Percentiles rank a stretch among this genome's conserved stretches.
These are phyloP conservation scores for Backusella macrospora DNA, from an alignment of 192 early-diverging fungal genomes.

Conservation along the genomic window DNA sequence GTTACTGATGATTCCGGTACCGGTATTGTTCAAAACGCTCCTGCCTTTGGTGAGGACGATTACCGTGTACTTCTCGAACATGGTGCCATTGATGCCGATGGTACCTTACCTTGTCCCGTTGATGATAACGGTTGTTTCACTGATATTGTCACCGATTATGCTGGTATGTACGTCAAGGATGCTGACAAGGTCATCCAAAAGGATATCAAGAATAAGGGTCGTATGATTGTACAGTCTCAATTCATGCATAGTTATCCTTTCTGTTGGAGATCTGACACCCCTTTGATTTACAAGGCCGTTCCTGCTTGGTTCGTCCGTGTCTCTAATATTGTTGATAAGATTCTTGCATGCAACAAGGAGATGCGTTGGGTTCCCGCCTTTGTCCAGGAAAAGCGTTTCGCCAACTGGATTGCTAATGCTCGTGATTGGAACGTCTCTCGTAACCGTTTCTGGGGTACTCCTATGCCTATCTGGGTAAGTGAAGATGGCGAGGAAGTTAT, in stretches of 20 bases:
- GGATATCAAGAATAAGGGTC: constrained; percentile 76
- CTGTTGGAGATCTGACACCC: constrained; percentile 98
- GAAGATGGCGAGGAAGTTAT: constrained; percentile 91
- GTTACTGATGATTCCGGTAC: constrained; percentile 95
- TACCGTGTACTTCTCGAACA: constrained; percentile 88
- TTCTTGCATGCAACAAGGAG: constrained; percentile 84
- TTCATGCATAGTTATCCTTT: constrained; percentile 94
- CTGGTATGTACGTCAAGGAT: constrained; percentile 89
- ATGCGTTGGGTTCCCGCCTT: constrained; percentile 96
- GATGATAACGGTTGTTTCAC: constrained; percentile 86
- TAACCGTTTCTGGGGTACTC: constrained; percentile 99
- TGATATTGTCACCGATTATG: constrained; percentile 73
- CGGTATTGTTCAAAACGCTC: constrained; percentile 97
- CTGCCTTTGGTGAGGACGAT: constrained; percentile 99
- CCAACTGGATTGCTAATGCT: constrained; percentile 94
- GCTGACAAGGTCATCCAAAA: constrained; percentile 98
- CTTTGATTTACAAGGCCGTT: constrained; percentile 95
- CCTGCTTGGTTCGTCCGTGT: constrained; percentile 98
- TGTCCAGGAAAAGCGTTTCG: constrained; percentile 97
- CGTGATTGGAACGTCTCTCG: constrained; percentile 99
- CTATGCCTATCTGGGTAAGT: constrained; percentile 96
- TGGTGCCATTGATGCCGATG: constrained; percentile 81
- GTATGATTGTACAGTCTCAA: constrained; percentile 91
- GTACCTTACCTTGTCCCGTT: constrained; percentile 88
- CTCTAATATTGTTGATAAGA: constrained; percentile 76